A percentile compares a stretch with the other conserved stretches of the same genome.
phyloP scores from a whole-genome alignment of 2,329 filamentous ascomycete species.

The Exophiala calicioides region DNA sequence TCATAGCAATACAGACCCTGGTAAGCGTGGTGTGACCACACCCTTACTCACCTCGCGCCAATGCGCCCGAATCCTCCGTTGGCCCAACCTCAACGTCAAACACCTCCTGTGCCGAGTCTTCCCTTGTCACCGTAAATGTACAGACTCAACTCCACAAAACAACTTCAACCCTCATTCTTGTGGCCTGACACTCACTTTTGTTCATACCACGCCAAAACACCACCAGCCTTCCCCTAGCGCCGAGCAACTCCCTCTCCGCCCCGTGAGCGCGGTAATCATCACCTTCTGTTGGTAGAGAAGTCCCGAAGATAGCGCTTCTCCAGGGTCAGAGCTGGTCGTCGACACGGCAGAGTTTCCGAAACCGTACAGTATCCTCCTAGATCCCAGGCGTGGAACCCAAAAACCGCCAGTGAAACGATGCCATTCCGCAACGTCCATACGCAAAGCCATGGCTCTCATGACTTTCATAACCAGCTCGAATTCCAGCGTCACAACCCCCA shows the following conservation, averaged over 20 bases:
- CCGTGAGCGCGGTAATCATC: slow-evolving; percentile 92
- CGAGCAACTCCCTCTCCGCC: slow-evolving; percentile 46
- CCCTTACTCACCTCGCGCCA: too few species aligned
- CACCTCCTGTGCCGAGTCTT: slow-evolving; percentile 7
- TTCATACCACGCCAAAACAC: slow-evolving; percentile 15
- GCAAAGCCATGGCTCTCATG: slow-evolving; percentile 24
- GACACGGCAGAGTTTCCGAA: not conserved
- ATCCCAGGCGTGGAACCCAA: not conserved
- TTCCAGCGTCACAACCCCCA: slow-evolving; percentile 24
- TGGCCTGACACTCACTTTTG: slow-evolving; percentile 25
- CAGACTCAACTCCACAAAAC: slow-evolving; percentile 20
- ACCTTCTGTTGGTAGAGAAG: slow-evolving; percentile 58
- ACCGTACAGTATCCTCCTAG: too few species aligned
- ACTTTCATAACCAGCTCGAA: slow-evolving; percentile 23
- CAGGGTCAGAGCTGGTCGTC: not conserved
- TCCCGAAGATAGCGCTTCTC: not conserved
- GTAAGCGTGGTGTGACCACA: slow-evolving; percentile 23
- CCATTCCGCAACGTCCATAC: slow-evolving; percentile 20
- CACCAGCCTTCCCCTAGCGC: slow-evolving; percentile 1
- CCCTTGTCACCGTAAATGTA: slow-evolving; percentile 22
- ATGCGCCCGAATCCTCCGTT: not conserved
- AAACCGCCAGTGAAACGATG: slow-evolving; percentile 17
- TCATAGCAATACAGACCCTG: slow-evolving; percentile 20
- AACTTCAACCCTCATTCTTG: slow-evolving; percentile 16
- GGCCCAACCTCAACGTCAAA: not conserved